phyloP scores from a whole-genome alignment of 441 rosid species.

The Erysimum cheiri region DNA sequence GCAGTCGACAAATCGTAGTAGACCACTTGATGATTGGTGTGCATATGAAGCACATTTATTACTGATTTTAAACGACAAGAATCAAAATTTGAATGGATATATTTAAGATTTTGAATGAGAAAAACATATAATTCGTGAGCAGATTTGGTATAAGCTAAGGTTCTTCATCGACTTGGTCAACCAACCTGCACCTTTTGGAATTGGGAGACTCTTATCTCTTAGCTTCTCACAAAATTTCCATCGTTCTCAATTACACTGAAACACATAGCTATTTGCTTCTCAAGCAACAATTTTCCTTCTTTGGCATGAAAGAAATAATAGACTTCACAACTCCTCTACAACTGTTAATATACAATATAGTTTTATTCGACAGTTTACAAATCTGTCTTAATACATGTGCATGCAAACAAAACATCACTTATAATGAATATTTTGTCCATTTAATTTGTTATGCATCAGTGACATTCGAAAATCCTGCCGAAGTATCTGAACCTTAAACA shows the following conservation, averaged over 20 bases:
- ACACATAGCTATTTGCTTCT: no score
- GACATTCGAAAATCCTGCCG: slow-evolving; percentile 1
- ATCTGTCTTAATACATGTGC: background rate
- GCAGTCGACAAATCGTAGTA: background rate
- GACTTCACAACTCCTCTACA: no score
- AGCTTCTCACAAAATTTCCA: no score
- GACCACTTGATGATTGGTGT: slow-evolving; percentile 11
- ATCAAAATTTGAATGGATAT: background rate
- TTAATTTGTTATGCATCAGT: background rate
- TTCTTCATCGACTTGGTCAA: no score
- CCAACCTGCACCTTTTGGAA: no score
- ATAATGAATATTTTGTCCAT: background rate
- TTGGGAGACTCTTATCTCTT: no score
- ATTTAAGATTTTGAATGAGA: background rate
- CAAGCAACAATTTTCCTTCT: no score
- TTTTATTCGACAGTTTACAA: background rate
- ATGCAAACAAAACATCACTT: background rate
- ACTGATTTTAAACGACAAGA: background rate
- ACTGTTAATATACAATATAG: background rate
- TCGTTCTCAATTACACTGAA: no score
- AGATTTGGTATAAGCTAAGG: background rate
- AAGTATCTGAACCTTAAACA: slow-evolving; percentile 23
- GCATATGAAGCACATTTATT: background rate
- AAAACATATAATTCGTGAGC: background rate
- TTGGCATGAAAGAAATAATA: no score